These are phyloP conservation scores for Saprolegnia diclina DNA, from an alignment of 352 stramenopile species.

Conservation along the genomic window DNA sequence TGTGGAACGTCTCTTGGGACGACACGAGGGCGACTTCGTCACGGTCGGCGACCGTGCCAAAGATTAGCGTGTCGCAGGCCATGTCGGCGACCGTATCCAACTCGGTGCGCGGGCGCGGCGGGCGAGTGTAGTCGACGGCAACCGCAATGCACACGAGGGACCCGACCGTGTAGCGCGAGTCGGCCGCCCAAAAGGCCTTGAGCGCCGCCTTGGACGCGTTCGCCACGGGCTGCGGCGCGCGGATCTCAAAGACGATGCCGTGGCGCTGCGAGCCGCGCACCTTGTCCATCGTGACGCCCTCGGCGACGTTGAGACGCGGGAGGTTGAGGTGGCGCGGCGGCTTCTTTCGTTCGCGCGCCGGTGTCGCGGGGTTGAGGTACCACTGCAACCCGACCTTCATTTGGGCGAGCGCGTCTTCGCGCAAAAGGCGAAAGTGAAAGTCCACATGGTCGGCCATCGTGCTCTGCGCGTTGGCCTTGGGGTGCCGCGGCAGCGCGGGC, in stretches of 20 bases:
- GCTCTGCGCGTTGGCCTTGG: not conserved
- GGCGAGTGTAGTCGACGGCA: constrained; percentile 8
- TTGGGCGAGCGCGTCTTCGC: constrained; percentile 32
- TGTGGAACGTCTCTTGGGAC: not conserved
- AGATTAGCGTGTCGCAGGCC: constrained; percentile 3
- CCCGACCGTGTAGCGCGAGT: constrained; percentile 28
- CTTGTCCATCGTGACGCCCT: constrained; percentile 17
- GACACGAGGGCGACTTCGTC: not conserved
- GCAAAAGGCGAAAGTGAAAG: constrained; percentile 32
- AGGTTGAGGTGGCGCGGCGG: constrained; percentile 28
- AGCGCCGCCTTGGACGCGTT: constrained; percentile 5
- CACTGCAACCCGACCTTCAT: constrained; percentile 32
- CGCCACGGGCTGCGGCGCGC: constrained; percentile 21
- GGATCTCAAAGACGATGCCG: constrained; percentile 30
- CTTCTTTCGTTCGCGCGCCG: constrained; percentile 13
- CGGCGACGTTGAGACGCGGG: constrained; percentile 28
- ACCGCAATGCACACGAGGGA: constrained; percentile 31
- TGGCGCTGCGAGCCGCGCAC: constrained; percentile 30
- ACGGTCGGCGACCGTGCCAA: constrained; percentile 16
- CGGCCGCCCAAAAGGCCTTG: constrained; percentile 28
- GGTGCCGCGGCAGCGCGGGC: constrained; percentile 20
- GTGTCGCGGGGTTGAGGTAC: constrained; percentile 20
- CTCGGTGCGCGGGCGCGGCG: not conserved
- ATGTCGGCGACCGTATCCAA: not conserved
- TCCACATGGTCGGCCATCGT: constrained; percentile 27